These are phyloP conservation scores for Vanilla planifolia DNA, from an alignment of 106 monocot genomes.

Conservation along the genomic window DNA sequence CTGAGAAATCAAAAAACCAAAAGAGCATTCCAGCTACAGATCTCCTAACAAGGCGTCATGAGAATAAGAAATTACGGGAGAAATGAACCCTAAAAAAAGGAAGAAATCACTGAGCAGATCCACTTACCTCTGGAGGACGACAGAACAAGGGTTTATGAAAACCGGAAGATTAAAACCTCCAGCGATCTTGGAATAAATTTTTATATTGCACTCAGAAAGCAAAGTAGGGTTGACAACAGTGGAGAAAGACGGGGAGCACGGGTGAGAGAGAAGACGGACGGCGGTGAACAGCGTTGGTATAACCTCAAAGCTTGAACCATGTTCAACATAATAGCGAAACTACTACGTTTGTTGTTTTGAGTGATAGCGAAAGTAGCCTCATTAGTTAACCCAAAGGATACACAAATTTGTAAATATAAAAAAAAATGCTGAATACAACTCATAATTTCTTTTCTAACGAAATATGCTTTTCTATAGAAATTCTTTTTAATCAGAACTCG, in stretches of 20 bases:
- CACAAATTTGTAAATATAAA: no score
- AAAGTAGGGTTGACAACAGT: neutral
- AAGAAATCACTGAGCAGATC: neutral
- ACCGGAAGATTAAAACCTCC: neutral
- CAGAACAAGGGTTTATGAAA: constrained; percentile 3
- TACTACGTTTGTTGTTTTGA: no score
- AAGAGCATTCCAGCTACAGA: neutral
- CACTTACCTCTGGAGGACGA: neutral
- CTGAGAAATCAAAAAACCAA: neutral
- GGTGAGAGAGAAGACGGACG: neutral
- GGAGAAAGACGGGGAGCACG: neutral
- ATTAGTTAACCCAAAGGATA: no score
- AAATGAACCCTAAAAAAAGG: neutral
- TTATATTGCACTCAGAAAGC: neutral
- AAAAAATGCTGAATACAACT: no score
- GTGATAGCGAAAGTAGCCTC: no score
- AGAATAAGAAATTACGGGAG: neutral
- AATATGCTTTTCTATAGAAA: no score
- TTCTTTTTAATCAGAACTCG: no score
- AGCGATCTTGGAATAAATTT: neutral
- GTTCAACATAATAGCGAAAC: no score
- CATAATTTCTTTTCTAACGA: no score
- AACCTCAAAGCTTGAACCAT: no score
- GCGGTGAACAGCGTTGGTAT: neutral
- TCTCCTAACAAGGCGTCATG: neutral